Evolutionary conservation across 148 eudicot species (phyloP), one percentile per base, ranked within the genome.

Genomic region (Selenicereus undatus): DNA sequence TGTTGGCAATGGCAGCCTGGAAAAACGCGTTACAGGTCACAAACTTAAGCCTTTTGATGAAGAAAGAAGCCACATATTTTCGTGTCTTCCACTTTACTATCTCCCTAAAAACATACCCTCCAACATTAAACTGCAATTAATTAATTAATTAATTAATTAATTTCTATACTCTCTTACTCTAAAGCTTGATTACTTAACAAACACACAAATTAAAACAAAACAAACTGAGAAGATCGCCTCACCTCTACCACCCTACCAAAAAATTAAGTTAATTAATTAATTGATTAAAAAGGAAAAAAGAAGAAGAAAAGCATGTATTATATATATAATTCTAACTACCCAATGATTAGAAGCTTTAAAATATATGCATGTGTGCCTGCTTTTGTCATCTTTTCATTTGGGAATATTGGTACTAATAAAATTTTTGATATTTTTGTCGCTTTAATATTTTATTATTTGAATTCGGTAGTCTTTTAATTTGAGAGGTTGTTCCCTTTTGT

Each of bases 11-110:
- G 75, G 68, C 81, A 83, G 85, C 48, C 82, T 83, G 85, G 68
- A 78, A n/a, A 62, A 79, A 48, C 81, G 81, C 81, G 85, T 82
- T 77, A 78, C 78, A 83, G 81, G 78, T 83, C 71, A 66, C 18
- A 79, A 68, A 48, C 70, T 79, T 74, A 70, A 10, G 18, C 35
- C 8, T 74, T 32, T 35, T 73, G 18, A 26, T 24, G 26, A 48
- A 22, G 30, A 71, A 48, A 22, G 30, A 71, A 70, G 72, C 76
- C 58, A 74, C 54, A 26, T 11, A 74, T 51, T 82, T 83, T 74
- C 82, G 75, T 79, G 82, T 79, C 85, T 74, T 83, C 82, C 82
- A 74, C 82, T 83, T 79, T 79, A 66, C 71, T 27, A 79, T 79
- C 76, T 69, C 4, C 42, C 78, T 11, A 75, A 75, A 73, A 43